phyloP scores from a whole-genome alignment of 1,284 basidiomycete species.

The Malassezia furfur region DNA sequence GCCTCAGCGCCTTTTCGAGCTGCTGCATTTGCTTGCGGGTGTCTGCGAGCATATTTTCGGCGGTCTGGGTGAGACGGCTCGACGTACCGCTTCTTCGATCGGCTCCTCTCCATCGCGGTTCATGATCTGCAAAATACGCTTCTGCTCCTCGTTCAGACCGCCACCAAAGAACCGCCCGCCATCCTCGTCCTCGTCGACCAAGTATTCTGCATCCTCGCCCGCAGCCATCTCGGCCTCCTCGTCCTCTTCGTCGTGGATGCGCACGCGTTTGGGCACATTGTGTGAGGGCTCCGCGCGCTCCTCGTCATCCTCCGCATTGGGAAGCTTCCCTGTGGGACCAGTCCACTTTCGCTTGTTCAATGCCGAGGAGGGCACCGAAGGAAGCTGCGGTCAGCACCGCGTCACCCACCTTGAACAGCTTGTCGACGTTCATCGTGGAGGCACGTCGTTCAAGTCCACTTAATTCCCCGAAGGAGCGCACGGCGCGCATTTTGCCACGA shows the following conservation, averaged over 20 bases:
- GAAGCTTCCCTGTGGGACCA: conserved; percentile 20
- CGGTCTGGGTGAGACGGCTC: background rate
- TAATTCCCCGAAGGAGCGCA: background rate
- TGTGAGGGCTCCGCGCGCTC: conserved; percentile 1
- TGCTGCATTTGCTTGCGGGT: conserved; percentile 66
- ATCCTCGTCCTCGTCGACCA: conserved; percentile 36
- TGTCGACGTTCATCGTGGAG: conserved; percentile 38
- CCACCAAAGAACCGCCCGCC: conserved; percentile 43
- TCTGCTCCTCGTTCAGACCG: conserved; percentile 39
- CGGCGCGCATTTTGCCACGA: background rate
- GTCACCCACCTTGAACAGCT: conserved; percentile 37
- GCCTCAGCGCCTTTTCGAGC: conserved; percentile 78
- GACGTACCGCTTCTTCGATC: conserved; percentile 8
- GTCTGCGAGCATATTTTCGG: conserved; percentile 49
- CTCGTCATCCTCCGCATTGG: conserved; percentile 11
- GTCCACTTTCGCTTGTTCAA: conserved; percentile 42
- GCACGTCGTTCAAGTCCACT: background rate
- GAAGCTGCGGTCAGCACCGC: conserved; percentile 20
- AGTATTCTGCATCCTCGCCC: conserved; percentile 3
- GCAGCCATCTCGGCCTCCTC: conserved; percentile 5
- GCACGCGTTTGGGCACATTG: conserved; percentile 17
- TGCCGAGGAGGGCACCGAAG: conserved; percentile 34
- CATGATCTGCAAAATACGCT: conserved; percentile 42
- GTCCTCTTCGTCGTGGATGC: conserved; percentile 18
- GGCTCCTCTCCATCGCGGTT: conserved; percentile 18